Percentiles rank a stretch among this genome's conserved stretches.
Conservation (phyloP, 306 rosid species). For the Cucurbita pepo region DNA sequence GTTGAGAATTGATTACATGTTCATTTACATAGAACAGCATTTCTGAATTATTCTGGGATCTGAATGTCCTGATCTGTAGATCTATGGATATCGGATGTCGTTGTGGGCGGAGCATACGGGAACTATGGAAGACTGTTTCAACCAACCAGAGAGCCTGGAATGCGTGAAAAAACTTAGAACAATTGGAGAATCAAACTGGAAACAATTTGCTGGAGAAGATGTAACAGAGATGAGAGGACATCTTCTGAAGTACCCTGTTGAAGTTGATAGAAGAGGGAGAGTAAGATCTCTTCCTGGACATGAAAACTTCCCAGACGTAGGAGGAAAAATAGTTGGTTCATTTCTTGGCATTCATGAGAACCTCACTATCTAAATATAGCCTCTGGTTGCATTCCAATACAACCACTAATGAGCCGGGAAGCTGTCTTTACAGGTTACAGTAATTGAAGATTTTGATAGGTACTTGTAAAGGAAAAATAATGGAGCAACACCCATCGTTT, state of each 20-base stretch:
- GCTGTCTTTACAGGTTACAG: background rate
- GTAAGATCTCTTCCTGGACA: slow-evolving; percentile 58
- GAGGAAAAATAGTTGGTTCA: slow-evolving; percentile 84
- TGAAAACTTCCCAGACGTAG: slow-evolving; percentile 82
- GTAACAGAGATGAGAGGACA: slow-evolving; percentile 75
- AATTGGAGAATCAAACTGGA: slow-evolving; percentile 74
- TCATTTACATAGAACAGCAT: background rate
- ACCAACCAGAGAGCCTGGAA: slow-evolving; percentile 65
- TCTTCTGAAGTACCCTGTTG: slow-evolving; percentile 77
- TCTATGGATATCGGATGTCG: slow-evolving; percentile 88
- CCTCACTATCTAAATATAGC: slow-evolving; percentile 47
- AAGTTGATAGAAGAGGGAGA: slow-evolving; percentile 62
- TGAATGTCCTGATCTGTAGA: slow-evolving; percentile 18
- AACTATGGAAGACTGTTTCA: slow-evolving; percentile 51
- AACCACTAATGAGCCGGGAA: background rate
- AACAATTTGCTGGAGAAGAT: slow-evolving; percentile 49
- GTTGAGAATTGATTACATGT: background rate
- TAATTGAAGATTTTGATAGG: background rate
- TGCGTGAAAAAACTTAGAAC: slow-evolving; percentile 60
- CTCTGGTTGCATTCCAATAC: background rate
- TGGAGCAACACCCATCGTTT: background rate
- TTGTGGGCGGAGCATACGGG: slow-evolving; percentile 92
- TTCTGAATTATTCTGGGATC: background rate
- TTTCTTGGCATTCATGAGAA: slow-evolving; percentile 80
- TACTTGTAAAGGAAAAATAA: background rate